Percentiles rank a stretch among this genome's conserved stretches.
Evolutionary conservation across 2,329 filamentous ascomycete species (phyloP).

Genomic region (Fusarium tanahbumbuense): DNA sequence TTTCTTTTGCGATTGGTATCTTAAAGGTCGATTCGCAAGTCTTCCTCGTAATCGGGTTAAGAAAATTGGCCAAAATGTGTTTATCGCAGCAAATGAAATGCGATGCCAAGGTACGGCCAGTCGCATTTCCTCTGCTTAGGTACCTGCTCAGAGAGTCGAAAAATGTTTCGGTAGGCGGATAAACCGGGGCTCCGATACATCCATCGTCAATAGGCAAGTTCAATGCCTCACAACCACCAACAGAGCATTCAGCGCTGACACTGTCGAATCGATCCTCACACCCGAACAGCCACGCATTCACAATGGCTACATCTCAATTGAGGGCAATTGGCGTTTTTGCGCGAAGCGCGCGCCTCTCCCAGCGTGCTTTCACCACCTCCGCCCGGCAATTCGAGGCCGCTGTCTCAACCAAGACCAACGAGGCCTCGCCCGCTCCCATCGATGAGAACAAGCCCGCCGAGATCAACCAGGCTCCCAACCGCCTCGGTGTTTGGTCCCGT

Average conservation of each 20-base stretch:
- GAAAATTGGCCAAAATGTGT: neutral
- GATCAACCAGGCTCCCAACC: constrained; percentile 86
- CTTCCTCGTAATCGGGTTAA: neutral
- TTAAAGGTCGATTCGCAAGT: neutral
- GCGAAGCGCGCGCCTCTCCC: constrained; percentile 57
- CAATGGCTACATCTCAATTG: constrained; percentile 60
- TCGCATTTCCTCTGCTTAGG: constrained; percentile 12
- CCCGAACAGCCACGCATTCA: constrained; percentile 40
- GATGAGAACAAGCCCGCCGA: constrained; percentile 59
- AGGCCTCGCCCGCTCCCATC: constrained; percentile 58
- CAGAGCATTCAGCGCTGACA: constrained; percentile 37
- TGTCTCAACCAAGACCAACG: constrained; percentile 54
- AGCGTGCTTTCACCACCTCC: constrained; percentile 62
- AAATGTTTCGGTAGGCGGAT: constrained; percentile 44
- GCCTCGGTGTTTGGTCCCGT: constrained; percentile 81
- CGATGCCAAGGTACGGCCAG: neutral
- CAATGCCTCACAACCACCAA: constrained; percentile 42
- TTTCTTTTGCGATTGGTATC: neutral
- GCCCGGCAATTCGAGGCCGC: constrained; percentile 60
- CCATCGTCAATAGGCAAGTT: constrained; percentile 25
- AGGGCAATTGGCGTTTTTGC: constrained; percentile 58
- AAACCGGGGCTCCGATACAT: constrained; percentile 34
- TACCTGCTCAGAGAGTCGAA: neutral
- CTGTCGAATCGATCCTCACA: constrained; percentile 45
- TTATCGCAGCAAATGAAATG: constrained; percentile 12